phyloP scores from a whole-genome alignment of 169 alveolate species.

The Cryptosporidium baileyi region DNA sequence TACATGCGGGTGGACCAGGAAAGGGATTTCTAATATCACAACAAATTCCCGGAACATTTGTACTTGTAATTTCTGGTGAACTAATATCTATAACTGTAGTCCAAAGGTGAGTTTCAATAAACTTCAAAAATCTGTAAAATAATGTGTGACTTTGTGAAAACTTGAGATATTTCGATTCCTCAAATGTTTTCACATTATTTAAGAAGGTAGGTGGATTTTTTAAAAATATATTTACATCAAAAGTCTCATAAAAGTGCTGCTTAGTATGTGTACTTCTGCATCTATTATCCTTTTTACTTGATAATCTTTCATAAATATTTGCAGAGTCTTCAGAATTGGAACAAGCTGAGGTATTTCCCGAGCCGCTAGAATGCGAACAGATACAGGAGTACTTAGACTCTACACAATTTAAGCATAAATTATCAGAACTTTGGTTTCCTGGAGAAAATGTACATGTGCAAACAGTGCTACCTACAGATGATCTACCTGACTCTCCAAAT shows the following conservation, averaged over 20 bases:
- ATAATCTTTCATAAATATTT: too few relatives aligned
- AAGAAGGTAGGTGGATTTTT: conserved; percentile 21
- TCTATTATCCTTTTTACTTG: background rate
- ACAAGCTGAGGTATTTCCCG: too few relatives aligned
- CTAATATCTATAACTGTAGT: conserved; percentile 64
- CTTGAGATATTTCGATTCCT: conserved; percentile 33
- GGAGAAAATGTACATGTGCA: conserved; percentile 57
- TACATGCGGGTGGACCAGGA: conserved; percentile 68
- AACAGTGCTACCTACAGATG: conserved; percentile 48
- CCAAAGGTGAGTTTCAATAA: conserved; percentile 61
- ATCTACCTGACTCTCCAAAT: conserved; percentile 35
- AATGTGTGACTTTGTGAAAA: conserved; percentile 39
- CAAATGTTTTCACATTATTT: conserved; percentile 24
- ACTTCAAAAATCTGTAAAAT: conserved; percentile 42
- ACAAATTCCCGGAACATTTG: conserved; percentile 40
- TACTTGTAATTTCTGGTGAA: conserved; percentile 48
- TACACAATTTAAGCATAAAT: background rate
- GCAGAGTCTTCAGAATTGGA: too few relatives aligned
- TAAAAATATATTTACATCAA: conserved; percentile 20
- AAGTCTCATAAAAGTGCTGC: background rate
- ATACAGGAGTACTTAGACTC: background rate
- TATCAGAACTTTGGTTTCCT: conserved; percentile 9
- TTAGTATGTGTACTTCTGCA: background rate
- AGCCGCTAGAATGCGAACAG: too few relatives aligned
- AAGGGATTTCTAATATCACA: conserved; percentile 65